These are phyloP conservation scores for Amauroascus niger DNA, from an alignment of 2,329 filamentous ascomycete genomes.

Conservation along the genomic window DNA sequence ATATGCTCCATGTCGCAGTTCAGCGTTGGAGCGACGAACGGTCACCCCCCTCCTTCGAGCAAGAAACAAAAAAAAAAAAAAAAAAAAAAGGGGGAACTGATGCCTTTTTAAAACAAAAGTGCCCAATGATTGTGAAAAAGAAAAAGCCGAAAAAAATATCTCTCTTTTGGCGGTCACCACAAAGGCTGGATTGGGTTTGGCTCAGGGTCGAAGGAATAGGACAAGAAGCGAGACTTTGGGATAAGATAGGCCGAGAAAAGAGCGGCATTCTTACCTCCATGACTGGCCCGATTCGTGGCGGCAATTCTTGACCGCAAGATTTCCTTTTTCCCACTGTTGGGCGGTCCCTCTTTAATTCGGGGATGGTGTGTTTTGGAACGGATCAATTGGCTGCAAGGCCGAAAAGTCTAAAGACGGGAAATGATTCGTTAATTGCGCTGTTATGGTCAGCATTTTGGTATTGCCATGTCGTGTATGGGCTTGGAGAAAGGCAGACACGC, in stretches of 20 bases:
- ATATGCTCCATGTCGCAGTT: constrained; percentile 5
- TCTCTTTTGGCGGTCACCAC: constrained; percentile 7
- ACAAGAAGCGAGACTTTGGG: not conserved
- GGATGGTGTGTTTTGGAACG: not conserved
- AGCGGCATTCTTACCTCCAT: constrained; percentile 19
- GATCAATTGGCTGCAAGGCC: constrained; percentile 6
- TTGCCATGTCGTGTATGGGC: not conserved
- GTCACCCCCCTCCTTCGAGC: not conserved
- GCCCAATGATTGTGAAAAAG: not conserved
- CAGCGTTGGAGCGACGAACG: not conserved
- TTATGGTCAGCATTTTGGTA: constrained; percentile 1
- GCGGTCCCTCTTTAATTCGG: not conserved
- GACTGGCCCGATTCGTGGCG: constrained; percentile 6
- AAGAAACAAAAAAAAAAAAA: too few relatives aligned
- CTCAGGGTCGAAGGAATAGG: not conserved
- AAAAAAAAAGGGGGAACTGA: not conserved
- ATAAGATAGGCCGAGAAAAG: constrained; percentile 8
- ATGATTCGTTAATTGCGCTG: constrained; percentile 1
- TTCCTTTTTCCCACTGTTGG: constrained; percentile 6
- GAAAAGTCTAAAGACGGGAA: not conserved
- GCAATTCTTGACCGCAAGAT: constrained; percentile 16
- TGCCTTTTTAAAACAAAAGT: constrained; percentile 3
- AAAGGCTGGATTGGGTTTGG: constrained; percentile 1
- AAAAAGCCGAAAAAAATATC: constrained; percentile 4
- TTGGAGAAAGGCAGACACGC: not conserved